Evolutionary conservation across 2,329 filamentous ascomycete species (phyloP).

Genomic region (Podosphaera xanthii): DNA sequence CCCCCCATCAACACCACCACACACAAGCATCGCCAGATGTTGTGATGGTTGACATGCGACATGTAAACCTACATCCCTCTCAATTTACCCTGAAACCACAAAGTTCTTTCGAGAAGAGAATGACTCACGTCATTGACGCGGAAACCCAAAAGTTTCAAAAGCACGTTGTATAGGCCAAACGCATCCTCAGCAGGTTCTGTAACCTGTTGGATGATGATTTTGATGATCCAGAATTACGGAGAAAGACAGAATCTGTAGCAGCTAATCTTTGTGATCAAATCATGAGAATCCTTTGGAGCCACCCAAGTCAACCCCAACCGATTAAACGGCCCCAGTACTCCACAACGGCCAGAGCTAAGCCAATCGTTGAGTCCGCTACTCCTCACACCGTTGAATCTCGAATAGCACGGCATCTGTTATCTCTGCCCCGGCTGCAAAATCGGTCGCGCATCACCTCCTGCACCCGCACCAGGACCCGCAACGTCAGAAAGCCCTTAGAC

Average conservation of each 20-base stretch:
- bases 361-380: neutral
- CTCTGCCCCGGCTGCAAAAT: neutral
- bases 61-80: neutral
- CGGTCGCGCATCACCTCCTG: neutral
- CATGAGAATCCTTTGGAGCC: neutral
- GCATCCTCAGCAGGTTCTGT: neutral
- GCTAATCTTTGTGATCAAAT: neutral
- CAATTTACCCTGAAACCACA: neutral
- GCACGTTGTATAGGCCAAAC: neutral
- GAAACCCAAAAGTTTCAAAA: neutral
- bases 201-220: neutral
- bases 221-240: neutral
- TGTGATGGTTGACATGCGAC: neutral
- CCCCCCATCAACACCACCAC: too few species aligned
- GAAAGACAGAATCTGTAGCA: neutral
- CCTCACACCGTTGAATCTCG: neutral
- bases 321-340: neutral
- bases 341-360: neutral
- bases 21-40: neutral
- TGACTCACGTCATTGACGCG: neutral
- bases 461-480: neutral
- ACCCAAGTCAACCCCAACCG: neutral
- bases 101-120: neutral
- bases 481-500: neutral
- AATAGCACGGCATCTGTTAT: neutral